These are phyloP conservation scores for Sarocladium oryzae DNA, from an alignment of 2,329 filamentous ascomycete genomes.

Conservation along the genomic window DNA sequence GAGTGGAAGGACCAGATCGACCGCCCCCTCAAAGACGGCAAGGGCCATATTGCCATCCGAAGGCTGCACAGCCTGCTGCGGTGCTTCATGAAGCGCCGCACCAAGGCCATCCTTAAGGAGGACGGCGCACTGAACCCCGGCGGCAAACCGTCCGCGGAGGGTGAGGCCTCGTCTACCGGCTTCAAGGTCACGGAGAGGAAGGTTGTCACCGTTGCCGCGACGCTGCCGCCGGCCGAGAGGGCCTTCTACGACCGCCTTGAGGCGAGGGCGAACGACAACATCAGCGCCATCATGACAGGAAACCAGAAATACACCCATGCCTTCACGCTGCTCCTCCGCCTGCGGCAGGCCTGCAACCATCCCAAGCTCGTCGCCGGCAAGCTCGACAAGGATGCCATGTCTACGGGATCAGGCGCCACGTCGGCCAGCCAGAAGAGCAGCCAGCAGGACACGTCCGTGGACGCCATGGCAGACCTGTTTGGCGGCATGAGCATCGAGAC, in stretches of 20 bases:
- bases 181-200: constrained; percentile 93
- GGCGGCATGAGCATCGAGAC: constrained; percentile 69
- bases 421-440: constrained; percentile 35
- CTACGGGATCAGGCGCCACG: constrained; percentile 42
- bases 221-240: constrained; percentile 74
- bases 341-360: constrained; percentile 93
- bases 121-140: constrained; percentile 75
- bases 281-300: constrained; percentile 78
- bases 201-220: constrained; percentile 70
- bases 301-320: constrained; percentile 89
- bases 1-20: constrained; percentile 93
- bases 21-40: constrained; percentile 79
- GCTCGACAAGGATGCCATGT: constrained; percentile 74
- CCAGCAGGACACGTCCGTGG: constrained; percentile 56
- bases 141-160: constrained; percentile 52
- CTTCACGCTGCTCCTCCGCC: constrained; percentile 79
- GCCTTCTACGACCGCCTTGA: constrained; percentile 82
- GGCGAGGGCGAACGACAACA: constrained; percentile 74
- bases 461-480: constrained; percentile 80
- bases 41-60: constrained; percentile 81
- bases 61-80: constrained; percentile 78
- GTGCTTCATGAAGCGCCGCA: constrained; percentile 97
- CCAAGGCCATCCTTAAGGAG: constrained; percentile 91
- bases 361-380: constrained; percentile 81
- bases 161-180: constrained; percentile 49